Conservation (phyloP, 345 rosid species). For the Lepidium didymum region DNA sequence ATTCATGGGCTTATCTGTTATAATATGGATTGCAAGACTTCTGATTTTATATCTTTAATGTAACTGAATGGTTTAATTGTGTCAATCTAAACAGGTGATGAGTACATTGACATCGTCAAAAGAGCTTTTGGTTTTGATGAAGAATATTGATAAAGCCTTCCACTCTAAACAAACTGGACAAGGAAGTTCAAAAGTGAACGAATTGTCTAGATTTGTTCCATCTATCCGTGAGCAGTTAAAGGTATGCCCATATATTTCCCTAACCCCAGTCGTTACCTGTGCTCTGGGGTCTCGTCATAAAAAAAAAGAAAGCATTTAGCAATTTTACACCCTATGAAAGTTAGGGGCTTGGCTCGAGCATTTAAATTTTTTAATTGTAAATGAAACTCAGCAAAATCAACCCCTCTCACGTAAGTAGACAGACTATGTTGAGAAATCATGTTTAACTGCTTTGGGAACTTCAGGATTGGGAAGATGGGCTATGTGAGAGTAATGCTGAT, state of each 20-base stretch:
- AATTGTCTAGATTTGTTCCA: constrained; percentile 51
- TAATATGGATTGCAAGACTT: constrained; percentile 1
- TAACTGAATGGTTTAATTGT: constrained; percentile 5
- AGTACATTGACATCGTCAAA: constrained; percentile 59
- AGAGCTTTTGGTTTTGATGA: constrained; percentile 62
- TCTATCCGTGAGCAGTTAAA: constrained; percentile 67
- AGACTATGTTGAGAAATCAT: neutral
- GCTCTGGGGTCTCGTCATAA: neutral
- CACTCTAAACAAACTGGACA: constrained; percentile 56
- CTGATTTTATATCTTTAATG: neutral
- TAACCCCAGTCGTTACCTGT: neutral
- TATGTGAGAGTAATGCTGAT: constrained; percentile 77
- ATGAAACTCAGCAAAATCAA: neutral
- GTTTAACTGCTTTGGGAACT: constrained; percentile 10
- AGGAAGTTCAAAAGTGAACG: constrained; percentile 40
- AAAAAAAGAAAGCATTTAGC: neutral
- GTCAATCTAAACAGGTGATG: constrained; percentile 46
- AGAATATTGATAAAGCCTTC: constrained; percentile 52
- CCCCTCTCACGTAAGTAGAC: neutral
- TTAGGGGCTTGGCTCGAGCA: neutral
- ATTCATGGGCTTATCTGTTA: neutral
- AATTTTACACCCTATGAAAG: neutral
- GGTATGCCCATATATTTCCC: constrained; percentile 34
- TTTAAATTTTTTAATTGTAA: neutral
- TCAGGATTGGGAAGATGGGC: constrained; percentile 96